Evolutionary conservation across 495 filamentous ascomycete genomes (phyloP).

Genomic region (Penicillium paxilli): DNA sequence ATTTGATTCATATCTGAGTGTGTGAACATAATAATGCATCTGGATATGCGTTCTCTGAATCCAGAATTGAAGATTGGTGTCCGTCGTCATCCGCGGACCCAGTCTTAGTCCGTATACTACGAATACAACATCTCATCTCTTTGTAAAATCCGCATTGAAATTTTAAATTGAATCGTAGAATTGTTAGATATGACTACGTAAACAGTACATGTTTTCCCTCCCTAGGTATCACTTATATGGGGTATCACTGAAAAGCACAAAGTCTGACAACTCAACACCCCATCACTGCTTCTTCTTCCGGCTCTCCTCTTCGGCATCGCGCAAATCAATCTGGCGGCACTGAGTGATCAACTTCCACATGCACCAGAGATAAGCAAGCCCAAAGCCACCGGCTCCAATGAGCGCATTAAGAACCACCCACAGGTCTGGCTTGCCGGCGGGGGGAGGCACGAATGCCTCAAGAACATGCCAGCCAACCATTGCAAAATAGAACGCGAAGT

Average conservation of each 20-base stretch:
- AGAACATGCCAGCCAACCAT: slow-evolving; percentile 80
- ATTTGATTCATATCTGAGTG: slow-evolving; percentile 1
- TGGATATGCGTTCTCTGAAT: neutral
- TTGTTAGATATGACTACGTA: neutral
- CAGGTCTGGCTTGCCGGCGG: slow-evolving; percentile 78
- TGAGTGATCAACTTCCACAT: slow-evolving; percentile 67
- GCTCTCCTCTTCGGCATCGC: slow-evolving; percentile 24
- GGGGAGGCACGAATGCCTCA: slow-evolving; percentile 66
- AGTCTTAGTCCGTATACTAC: too few relatives aligned
- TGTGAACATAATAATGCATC: neutral
- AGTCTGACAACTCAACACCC: slow-evolving; percentile 11
- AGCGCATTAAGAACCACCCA: slow-evolving; percentile 91
- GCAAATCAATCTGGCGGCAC: slow-evolving; percentile 40
- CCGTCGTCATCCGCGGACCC: neutral
- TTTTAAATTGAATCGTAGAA: neutral
- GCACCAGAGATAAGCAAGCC: slow-evolving; percentile 88
- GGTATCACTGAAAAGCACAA: slow-evolving; percentile 28
- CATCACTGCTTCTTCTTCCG: slow-evolving; percentile 45
- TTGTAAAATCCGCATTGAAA: neutral
- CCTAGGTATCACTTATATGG: slow-evolving; percentile 13
- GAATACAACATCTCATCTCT: slow-evolving; percentile 20
- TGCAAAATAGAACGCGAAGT: slow-evolving; percentile 69
- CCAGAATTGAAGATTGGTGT: neutral
- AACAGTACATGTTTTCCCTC: neutral
- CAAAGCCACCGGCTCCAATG: slow-evolving; percentile 81